A percentile compares a stretch with the other conserved stretches of the same genome.
Evolutionary conservation across 2,329 filamentous ascomycete genomes (phyloP).

Genomic region (Colletotrichum siamense): DNA sequence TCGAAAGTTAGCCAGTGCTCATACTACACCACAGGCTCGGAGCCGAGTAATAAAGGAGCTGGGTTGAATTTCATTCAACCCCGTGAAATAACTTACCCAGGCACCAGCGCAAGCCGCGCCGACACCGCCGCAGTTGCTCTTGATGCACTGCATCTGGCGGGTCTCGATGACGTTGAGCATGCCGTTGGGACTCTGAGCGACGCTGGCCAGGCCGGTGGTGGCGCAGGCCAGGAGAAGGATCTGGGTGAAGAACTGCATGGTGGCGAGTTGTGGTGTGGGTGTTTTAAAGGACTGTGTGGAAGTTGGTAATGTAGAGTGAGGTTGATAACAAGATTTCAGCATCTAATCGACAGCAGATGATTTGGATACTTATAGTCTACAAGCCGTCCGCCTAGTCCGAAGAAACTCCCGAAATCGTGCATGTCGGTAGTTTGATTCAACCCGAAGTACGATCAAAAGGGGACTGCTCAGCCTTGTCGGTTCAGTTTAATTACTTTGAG

Average conservation of each 20-base stretch:
- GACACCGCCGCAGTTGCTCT: neutral
- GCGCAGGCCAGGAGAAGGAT: neutral
- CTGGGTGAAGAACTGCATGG: neutral
- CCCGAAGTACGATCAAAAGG: neutral
- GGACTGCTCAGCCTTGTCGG: neutral
- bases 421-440: neutral
- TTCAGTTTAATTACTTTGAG: neutral
- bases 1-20: neutral
- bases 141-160: neutral
- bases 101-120: neutral
- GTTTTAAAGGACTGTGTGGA: neutral
- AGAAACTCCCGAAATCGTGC: neutral
- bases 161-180: neutral
- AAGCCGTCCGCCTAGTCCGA: neutral
- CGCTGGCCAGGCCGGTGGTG: neutral
- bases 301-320: neutral
- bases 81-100: neutral
- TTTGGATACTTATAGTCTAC: neutral
- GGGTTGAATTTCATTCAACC: neutral
- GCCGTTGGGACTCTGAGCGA: neutral
- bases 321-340: neutral
- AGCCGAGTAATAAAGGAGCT: rapidly evolving
- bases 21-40: neutral
- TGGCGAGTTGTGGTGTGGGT: neutral
- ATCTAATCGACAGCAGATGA: rapidly evolving